These are phyloP conservation scores for Bryoglossum gracile DNA, from an alignment of 495 filamentous ascomycete species.

Conservation along the genomic window DNA sequence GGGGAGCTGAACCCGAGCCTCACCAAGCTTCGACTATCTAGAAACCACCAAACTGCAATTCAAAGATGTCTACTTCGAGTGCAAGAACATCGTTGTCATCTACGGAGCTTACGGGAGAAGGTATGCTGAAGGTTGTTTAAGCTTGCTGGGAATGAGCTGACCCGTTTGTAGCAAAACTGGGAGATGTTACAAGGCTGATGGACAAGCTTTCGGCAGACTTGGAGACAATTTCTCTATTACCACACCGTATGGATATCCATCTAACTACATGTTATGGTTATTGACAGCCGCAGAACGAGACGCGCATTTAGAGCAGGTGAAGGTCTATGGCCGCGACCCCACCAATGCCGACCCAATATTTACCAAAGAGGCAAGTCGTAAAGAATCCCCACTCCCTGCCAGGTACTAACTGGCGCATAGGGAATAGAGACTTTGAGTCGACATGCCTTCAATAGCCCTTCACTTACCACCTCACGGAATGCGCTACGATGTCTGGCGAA, in stretches of 20 bases:
- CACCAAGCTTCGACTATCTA: background rate
- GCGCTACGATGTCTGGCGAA: conserved; percentile 86
- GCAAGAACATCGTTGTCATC: conserved; percentile 10
- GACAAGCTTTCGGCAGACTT: conserved; percentile 52
- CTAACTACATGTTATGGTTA: background rate
- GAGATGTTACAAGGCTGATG: conserved; percentile 54
- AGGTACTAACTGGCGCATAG: conserved; percentile 36
- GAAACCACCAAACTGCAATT: background rate
- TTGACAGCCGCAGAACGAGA: conserved; percentile 45
- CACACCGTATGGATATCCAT: conserved; percentile 43
- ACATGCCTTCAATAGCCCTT: conserved; percentile 61
- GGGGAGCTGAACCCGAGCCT: background rate
- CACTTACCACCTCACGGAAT: conserved; percentile 56
- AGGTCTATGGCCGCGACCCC: conserved; percentile 68
- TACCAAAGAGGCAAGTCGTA: conserved; percentile 53
- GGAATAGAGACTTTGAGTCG: conserved; percentile 65
- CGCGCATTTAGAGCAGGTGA: conserved; percentile 62
- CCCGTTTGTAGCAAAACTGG: conserved; percentile 47
- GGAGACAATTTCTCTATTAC: conserved; percentile 40
- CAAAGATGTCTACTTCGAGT: conserved; percentile 2
- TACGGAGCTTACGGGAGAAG: conserved; percentile 12
- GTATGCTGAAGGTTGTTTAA: conserved; percentile 3
- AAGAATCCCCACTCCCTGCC: background rate
- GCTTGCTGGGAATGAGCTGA: background rate
- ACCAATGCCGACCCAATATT: conserved; percentile 73